These are phyloP conservation scores for Candida coquimbonensis DNA, from an alignment of 805 yeast species.

Conservation along the genomic window DNA sequence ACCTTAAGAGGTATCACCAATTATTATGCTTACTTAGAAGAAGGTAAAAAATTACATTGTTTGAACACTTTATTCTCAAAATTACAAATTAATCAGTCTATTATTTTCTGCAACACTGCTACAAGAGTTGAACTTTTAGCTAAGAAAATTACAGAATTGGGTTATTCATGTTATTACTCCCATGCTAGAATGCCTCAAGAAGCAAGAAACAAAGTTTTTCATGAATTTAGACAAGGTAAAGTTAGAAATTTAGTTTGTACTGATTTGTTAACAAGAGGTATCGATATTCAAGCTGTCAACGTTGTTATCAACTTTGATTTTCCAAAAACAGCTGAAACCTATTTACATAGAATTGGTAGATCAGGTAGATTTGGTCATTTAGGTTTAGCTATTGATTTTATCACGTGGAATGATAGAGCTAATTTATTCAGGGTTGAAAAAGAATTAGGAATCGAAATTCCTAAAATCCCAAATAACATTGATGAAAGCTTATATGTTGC, in stretches of 20 bases:
- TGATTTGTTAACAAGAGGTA: slow-evolving; percentile 94
- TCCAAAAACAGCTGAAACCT: slow-evolving; percentile 97
- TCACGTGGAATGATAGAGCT: slow-evolving; percentile 95
- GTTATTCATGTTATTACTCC: slow-evolving; percentile 92
- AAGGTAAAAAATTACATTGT: slow-evolving; percentile 92
- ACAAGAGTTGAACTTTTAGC: slow-evolving; percentile 94
- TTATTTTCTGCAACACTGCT: slow-evolving; percentile 95
- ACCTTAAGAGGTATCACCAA: slow-evolving; percentile 95
- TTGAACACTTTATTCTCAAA: slow-evolving; percentile 90
- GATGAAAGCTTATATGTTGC: slow-evolving; percentile 88
- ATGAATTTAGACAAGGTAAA: slow-evolving; percentile 96
- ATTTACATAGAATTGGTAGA: slow-evolving; percentile 97
- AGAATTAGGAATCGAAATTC: slow-evolving; percentile 94
- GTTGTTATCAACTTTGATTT: slow-evolving; percentile 97
- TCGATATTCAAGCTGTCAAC: slow-evolving; percentile 97
- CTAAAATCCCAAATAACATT: slow-evolving; percentile 91
- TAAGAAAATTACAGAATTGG: slow-evolving; percentile 91
- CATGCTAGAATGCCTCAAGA: slow-evolving; percentile 98
- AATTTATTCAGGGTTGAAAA: slow-evolving; percentile 92
- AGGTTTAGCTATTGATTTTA: slow-evolving; percentile 94
- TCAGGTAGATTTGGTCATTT: slow-evolving; percentile 98
- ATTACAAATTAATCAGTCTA: slow-evolving; percentile 91
- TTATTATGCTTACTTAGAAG: slow-evolving; percentile 97
- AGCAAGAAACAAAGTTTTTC: slow-evolving; percentile 96
- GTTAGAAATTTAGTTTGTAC: slow-evolving; percentile 97